phyloP scores from a whole-genome alignment of 1,139 yeast species.

The Taiozyma sp. region DNA sequence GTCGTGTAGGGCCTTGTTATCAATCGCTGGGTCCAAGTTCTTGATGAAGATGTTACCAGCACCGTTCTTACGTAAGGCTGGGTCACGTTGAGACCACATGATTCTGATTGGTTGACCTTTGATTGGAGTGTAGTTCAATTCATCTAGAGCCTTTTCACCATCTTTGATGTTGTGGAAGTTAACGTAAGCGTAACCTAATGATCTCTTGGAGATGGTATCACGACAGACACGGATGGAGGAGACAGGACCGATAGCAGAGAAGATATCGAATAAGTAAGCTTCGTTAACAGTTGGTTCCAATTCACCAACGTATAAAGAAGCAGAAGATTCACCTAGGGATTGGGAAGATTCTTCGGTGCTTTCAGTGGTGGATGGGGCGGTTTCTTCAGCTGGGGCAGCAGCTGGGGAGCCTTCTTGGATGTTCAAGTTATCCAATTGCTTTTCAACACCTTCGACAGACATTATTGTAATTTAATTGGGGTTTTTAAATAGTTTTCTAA shows the following conservation, averaged over 20 bases:
- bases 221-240: conserved; percentile 98
- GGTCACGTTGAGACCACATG: conserved; percentile 99
- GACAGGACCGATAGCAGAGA: conserved; percentile 94
- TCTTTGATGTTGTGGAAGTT: conserved; percentile 89
- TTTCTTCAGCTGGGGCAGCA: conserved; percentile 9
- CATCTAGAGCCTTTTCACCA: conserved; percentile 93
- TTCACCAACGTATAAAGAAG: conserved; percentile 97
- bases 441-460: conserved; percentile 33
- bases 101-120: conserved; percentile 98
- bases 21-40: conserved; percentile 97
- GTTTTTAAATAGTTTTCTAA: conserved; percentile 17
- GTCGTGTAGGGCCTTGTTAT: conserved; percentile 97
- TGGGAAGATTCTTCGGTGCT: conserved; percentile 27
- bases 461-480: conserved; percentile 18
- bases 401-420: conserved; percentile 27
- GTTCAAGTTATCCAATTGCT: conserved; percentile 34
- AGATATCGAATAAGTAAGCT: conserved; percentile 90
- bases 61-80: conserved; percentile 92
- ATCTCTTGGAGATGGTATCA: conserved; percentile 95
- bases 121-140: conserved; percentile 88
- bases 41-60: conserved; percentile 97
- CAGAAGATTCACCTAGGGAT: conserved; percentile 48
- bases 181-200: conserved; percentile 97
- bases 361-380: conserved; percentile 16
- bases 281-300: conserved; percentile 91